phyloP scores from a whole-genome alignment of 2,329 filamentous ascomycete genomes.

The Trichoderma polysporum region DNA sequence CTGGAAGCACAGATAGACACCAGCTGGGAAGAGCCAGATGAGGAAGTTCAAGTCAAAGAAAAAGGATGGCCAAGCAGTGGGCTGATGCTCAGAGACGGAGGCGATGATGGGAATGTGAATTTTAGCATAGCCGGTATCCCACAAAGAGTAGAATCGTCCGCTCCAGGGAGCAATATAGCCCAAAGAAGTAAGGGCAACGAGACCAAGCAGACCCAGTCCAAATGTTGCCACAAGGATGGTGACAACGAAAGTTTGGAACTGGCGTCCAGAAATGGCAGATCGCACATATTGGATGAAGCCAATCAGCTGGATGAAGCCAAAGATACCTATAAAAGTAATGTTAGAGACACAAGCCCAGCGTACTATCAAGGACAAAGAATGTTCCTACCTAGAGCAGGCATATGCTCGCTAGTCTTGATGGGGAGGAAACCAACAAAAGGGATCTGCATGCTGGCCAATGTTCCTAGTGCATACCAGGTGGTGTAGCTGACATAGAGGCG shows the following conservation, averaged over 20 bases:
- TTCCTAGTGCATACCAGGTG: constrained; percentile 96
- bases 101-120: constrained; percentile 99
- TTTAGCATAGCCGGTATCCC: constrained; percentile 98
- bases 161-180: constrained; percentile 97
- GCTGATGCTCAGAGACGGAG: constrained; percentile 99
- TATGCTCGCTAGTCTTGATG: constrained; percentile 96
- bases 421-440: constrained; percentile 97
- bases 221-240: constrained; percentile 74
- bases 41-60: constrained; percentile 98
- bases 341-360: not conserved
- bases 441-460: constrained; percentile 97
- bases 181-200: constrained; percentile 84
- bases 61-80: constrained; percentile 97
- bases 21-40: constrained; percentile 98
- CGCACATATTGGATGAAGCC: constrained; percentile 90
- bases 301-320: constrained; percentile 90
- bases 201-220: constrained; percentile 66
- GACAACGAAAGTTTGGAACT: constrained; percentile 88
- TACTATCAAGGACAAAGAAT: constrained; percentile 24
- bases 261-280: constrained; percentile 82
- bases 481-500: constrained; percentile 95
- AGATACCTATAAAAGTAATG: constrained; percentile 65
- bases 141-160: constrained; percentile 97
- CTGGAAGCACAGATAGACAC: constrained; percentile 97
- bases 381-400: constrained; percentile 82